Evolutionary conservation across 2,329 filamentous ascomycete genomes (phyloP).

Genomic region (Hymenoscyphus albidus): DNA sequence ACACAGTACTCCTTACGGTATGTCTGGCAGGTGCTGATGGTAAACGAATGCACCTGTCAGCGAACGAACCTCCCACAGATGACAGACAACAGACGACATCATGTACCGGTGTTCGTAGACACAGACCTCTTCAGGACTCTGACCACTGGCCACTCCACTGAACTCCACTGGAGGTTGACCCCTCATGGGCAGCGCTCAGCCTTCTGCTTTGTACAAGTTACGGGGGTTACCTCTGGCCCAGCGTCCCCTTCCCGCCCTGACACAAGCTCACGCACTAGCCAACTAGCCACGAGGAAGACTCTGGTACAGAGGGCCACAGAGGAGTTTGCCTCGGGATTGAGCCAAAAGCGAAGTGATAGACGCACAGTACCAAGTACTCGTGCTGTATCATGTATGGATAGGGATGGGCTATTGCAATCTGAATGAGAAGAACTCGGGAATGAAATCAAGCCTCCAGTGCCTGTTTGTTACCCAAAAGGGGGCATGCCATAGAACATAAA

Average conservation of each 20-base stretch:
- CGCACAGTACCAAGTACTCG: too few relatives aligned
- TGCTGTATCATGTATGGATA: too few relatives aligned
- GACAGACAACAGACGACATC: too few relatives aligned
- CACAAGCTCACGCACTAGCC: neutral
- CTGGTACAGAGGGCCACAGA: neutral
- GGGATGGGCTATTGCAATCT: neutral
- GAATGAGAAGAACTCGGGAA: neutral
- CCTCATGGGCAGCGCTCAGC: neutral
- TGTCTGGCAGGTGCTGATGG: neutral
- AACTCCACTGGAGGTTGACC: neutral
- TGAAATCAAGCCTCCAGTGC: neutral
- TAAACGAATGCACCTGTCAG: neutral
- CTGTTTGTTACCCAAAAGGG: neutral
- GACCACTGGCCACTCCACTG: neutral
- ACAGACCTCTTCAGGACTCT: neutral
- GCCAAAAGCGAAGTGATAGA: neutral
- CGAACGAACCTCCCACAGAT: neutral
- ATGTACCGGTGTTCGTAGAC: neutral
- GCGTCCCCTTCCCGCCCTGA: neutral
- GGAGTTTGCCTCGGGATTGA: neutral
- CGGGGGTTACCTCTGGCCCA: neutral
- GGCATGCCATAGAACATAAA: neutral
- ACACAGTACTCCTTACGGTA: neutral
- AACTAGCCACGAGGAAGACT: neutral
- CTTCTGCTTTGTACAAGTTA: constrained; percentile 3